Evolutionary conservation across 306 rosid genomes (phyloP), one percentile per base, ranked within the genome.

Genomic region (Pterocarpus santalinus): DNA sequence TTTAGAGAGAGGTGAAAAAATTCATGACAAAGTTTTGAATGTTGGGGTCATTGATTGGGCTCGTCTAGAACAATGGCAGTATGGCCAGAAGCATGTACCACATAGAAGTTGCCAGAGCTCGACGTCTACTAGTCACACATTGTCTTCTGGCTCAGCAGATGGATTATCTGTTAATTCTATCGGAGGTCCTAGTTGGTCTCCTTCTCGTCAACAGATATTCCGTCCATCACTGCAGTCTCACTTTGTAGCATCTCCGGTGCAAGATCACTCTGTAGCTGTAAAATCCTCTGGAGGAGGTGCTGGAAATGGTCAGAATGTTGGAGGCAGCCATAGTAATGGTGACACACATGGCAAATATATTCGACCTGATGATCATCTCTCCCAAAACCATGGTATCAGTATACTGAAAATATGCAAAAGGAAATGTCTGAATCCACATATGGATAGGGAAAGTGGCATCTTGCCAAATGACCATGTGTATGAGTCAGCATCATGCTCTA

Each of bases 41-140:
- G 93, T 95, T 35, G 99, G 99, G 72, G 99, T 95, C 81, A 98
- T 95, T 86, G 94, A 95, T 82, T 95, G 99, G 99, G 79, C 88
- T 15, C 91, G 81, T 66, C 88, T 95, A 38, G 91, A 95, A 79
- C 91, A 88, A 82, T 95, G 99, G 99, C 88, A 82, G 75, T 61
- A 76, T 36, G 69, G 88, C 58, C 88, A 90, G 43, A 88, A 85
- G 75, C 89, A 81, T 68, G 30, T 82, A 75, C 86, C 92, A 16
- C 65, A 57, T 58, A 83, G 74, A 80, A 81, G 72, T 84, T 79
- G 84, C 84, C 63, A 75, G 81, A 81, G 75, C 80, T 88, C 89
- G 2, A 75, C 89, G 12, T 85, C 92, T 47, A 79, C 91, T 74
- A 84, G 93, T 73, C 85, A 82, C 84, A 76, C 86, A 66, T 83